phyloP scores from a whole-genome alignment of 2,329 filamentous ascomycete genomes.

The Ophiocordyceps camponoti-leonardi region DNA sequence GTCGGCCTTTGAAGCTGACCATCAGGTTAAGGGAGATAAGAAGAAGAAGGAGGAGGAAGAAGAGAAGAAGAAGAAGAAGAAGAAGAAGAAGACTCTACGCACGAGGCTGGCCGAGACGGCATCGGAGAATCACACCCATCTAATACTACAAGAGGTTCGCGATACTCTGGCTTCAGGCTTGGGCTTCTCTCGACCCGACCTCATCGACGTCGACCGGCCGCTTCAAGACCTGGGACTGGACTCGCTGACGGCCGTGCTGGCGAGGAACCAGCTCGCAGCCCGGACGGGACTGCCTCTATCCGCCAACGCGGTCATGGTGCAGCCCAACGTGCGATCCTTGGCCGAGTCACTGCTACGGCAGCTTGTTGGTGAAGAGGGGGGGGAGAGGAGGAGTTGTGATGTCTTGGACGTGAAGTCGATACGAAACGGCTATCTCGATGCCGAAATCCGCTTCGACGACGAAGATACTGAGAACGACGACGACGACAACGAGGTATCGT shows the following conservation, averaged over 20 bases:
- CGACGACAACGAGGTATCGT: no score
- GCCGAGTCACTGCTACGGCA: neutral
- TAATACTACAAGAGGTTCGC: slow-evolving; percentile 3
- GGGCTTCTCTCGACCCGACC: slow-evolving; percentile 1
- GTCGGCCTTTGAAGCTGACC: no score
- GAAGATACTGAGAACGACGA: no score
- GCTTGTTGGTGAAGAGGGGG: no score
- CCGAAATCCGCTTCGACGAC: neutral
- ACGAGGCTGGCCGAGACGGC: neutral
- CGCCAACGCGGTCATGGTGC: neutral
- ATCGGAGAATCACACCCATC: neutral
- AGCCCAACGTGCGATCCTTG: neutral
- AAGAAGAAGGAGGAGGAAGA: no score
- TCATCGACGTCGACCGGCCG: slow-evolving; percentile 4
- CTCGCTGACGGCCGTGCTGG: slow-evolving; percentile 5
- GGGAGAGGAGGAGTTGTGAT: no score
- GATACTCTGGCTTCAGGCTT: slow-evolving; percentile 3
- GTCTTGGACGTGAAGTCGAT: neutral
- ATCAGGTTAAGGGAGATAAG: no score
- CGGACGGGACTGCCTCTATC: slow-evolving; percentile 2
- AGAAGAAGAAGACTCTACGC: neutral
- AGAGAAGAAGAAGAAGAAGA: no score
- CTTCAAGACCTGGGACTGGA: slow-evolving; percentile 6
- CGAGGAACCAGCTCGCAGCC: slow-evolving; percentile 4
- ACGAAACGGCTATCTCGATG: neutral